These are phyloP conservation scores for Olyra latifolia DNA, from an alignment of 176 grass and related monocot genomes.

Conservation along the genomic window DNA sequence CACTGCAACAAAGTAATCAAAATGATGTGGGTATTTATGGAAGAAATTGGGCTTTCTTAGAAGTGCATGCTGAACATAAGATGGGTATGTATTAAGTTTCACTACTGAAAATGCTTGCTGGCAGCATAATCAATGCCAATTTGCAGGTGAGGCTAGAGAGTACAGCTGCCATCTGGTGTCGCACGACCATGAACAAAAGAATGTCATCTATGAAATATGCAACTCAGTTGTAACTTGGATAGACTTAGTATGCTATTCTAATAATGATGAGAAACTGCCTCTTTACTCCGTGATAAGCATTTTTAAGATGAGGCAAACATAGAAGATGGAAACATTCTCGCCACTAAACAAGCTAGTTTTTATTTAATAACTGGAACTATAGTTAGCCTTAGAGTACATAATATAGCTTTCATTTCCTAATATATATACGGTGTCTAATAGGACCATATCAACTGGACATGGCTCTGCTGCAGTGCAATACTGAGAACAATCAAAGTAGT, in stretches of 20 bases:
- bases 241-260: neutral
- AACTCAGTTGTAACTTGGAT: neutral
- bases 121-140: neutral
- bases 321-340: neutral
- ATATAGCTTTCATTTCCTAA: neutral
- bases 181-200: constrained; percentile 11
- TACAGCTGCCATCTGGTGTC: neutral
- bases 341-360: neutral
- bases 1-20: constrained; percentile 36
- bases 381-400: neutral
- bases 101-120: neutral
- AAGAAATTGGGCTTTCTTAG: neutral
- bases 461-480: neutral
- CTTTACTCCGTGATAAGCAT: neutral
- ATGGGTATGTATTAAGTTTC: neutral
- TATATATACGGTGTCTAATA: neutral
- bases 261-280: neutral
- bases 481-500: neutral
- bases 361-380: neutral
- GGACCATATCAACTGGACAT: neutral
- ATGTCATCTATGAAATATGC: neutral
- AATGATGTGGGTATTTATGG: neutral
- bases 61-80: neutral
- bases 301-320: neutral
- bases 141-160: neutral